A percentile compares a stretch with the other conserved stretches of the same genome.
Conservation (phyloP, 441 rosid species). For the Croton laevigatus region DNA sequence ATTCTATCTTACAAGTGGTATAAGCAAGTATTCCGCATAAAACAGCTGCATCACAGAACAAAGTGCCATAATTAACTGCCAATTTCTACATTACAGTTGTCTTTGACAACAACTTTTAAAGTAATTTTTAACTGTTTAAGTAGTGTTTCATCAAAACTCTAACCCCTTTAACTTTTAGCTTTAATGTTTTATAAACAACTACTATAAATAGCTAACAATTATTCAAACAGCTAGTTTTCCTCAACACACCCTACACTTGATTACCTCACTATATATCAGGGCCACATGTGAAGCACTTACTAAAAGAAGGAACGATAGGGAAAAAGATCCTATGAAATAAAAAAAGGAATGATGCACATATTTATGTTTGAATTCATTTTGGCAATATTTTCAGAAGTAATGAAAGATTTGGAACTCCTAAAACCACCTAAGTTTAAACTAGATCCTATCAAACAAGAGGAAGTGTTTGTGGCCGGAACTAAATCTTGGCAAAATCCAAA, state of each 20-base stretch:
- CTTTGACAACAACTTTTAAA: too few relatives aligned
- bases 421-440: not conserved
- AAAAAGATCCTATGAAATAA: not conserved
- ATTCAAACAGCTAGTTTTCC: too few relatives aligned
- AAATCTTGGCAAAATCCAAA: not conserved
- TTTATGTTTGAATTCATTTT: not conserved
- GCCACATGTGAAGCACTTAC: not conserved
- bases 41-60: conserved; percentile 44
- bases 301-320: not conserved
- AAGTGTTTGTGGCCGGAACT: not conserved
- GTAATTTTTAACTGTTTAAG: too few relatives aligned
- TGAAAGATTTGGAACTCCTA: not conserved
- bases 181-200: not conserved
- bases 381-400: not conserved
- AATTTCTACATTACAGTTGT: too few relatives aligned
- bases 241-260: too few relatives aligned
- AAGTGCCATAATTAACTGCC: not conserved
- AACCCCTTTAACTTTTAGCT: too few relatives aligned
- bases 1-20: conserved; percentile 53
- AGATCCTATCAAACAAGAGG: not conserved
- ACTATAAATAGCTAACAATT: not conserved
- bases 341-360: not conserved
- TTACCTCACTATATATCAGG: not conserved
- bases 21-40: conserved; percentile 63
- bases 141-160: too few relatives aligned